phyloP scores from a whole-genome alignment of 106 monocot genomes.

The Cymbidium sinense region DNA sequence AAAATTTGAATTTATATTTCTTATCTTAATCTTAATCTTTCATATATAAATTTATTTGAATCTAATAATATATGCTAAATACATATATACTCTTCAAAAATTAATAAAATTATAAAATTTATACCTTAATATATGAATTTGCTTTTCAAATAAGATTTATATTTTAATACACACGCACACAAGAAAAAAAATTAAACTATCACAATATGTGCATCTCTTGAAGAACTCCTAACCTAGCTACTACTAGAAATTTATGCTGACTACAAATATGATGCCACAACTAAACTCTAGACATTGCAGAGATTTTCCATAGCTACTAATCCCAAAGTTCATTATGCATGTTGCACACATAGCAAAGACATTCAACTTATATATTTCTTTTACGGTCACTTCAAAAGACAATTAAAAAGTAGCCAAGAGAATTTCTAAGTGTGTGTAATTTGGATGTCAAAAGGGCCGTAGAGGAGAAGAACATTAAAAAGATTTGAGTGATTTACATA shows the following conservation, averaged over 20 bases:
- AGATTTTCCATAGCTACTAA: neutral
- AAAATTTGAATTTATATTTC: too few species aligned
- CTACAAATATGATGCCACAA: neutral
- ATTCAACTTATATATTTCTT: neutral
- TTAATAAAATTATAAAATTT: too few species aligned
- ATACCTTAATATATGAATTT: too few species aligned
- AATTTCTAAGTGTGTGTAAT: neutral
- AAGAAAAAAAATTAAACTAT: too few species aligned
- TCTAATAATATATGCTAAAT: too few species aligned
- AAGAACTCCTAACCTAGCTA: neutral
- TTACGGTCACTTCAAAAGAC: neutral
- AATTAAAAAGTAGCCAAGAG: neutral
- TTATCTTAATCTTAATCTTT: too few species aligned
- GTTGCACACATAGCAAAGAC: neutral
- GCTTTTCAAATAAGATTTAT: too few species aligned
- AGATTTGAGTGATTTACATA: too few species aligned
- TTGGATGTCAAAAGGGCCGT: neutral
- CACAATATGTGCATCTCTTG: neutral
- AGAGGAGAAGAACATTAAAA: neutral
- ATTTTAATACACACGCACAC: too few species aligned
- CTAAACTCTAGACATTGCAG: neutral
- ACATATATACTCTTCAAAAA: too few species aligned
- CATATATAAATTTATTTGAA: too few species aligned
- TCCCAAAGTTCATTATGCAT: neutral
- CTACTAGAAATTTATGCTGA: neutral